These are phyloP conservation scores for Ceratocystis alfenasii DNA, from an alignment of 2,329 filamentous ascomycete species.

Conservation along the genomic window DNA sequence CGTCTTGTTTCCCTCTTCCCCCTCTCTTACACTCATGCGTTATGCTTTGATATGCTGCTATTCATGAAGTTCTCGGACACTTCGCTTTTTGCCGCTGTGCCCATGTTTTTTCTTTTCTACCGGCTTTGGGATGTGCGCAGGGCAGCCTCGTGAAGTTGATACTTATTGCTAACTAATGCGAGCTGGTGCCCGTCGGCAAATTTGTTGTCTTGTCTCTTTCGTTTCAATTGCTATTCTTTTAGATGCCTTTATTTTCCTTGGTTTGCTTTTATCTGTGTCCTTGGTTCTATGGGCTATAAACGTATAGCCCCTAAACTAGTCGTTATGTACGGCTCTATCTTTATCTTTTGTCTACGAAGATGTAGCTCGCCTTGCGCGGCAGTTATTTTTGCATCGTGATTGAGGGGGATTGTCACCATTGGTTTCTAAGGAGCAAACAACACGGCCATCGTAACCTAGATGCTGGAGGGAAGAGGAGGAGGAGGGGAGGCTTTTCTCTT, in stretches of 20 bases:
- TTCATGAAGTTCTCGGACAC: constrained; percentile 9
- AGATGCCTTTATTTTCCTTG: constrained; percentile 15
- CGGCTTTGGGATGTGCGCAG: constrained; percentile 12
- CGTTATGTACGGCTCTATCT: background rate
- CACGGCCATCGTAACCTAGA: background rate
- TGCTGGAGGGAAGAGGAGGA: no score
- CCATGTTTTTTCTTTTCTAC: constrained; percentile 14
- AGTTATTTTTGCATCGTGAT: background rate
- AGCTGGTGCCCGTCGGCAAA: constrained; percentile 16
- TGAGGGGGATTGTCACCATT: background rate
- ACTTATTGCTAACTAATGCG: constrained; percentile 12
- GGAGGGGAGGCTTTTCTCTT: no score
- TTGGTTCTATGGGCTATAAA: constrained; percentile 1
- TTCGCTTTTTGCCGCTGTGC: constrained; percentile 10
- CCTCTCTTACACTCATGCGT: constrained; percentile 15
- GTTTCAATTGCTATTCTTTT: constrained; percentile 16
- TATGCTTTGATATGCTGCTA: constrained; percentile 20
- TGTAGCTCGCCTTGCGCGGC: background rate
- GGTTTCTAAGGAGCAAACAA: background rate
- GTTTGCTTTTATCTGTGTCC: background rate
- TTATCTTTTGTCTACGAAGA: background rate
- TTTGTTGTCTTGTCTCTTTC: background rate
- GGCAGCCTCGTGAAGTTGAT: constrained; percentile 10
- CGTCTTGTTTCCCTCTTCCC: background rate
- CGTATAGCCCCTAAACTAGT: background rate